A percentile compares a stretch with the other conserved stretches of the same genome.
Evolutionary conservation across 2,329 filamentous ascomycete species (phyloP).

Genomic region (Curvularia sp.): DNA sequence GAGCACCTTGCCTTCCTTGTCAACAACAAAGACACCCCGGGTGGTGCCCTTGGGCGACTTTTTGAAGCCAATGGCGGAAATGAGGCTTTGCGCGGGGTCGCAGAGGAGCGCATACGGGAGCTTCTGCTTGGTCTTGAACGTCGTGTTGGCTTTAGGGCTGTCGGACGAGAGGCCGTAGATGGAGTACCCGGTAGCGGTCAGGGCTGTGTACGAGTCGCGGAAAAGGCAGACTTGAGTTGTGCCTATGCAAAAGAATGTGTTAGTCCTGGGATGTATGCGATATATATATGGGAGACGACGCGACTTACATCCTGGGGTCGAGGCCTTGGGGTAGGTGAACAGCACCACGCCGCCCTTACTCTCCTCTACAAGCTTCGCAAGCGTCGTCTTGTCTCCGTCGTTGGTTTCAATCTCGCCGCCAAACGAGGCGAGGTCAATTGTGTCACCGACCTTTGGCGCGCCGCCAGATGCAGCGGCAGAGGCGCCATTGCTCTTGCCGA

Average conservation of each 20-base stretch:
- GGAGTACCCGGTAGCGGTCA: conserved; percentile 79
- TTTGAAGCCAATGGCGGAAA: conserved; percentile 86
- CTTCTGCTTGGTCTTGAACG: conserved; percentile 89
- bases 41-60: conserved; percentile 81
- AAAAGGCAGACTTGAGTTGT: conserved; percentile 94
- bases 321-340: conserved; percentile 95
- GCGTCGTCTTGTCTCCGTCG: conserved; percentile 78
- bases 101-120: conserved; percentile 89
- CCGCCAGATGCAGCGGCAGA: conserved; percentile 32
- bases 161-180: conserved; percentile 92
- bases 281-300: neutral
- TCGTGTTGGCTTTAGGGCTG: conserved; percentile 88
- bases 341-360: conserved; percentile 87
- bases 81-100: conserved; percentile 76
- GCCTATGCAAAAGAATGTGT: conserved; percentile 62
- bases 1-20: conserved; percentile 82
- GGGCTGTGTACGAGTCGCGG: conserved; percentile 79
- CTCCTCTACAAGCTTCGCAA: conserved; percentile 80
- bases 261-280: conserved; percentile 14
- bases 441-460: conserved; percentile 58
- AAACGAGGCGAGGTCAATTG: conserved; percentile 62
- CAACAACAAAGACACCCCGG: conserved; percentile 86
- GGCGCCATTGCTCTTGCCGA: conserved; percentile 32
- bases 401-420: conserved; percentile 81
- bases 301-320: conserved; percentile 87